Base-by-base conservation (phyloP, 73 alveolate species). In the Paramecium bursaria region DNA sequence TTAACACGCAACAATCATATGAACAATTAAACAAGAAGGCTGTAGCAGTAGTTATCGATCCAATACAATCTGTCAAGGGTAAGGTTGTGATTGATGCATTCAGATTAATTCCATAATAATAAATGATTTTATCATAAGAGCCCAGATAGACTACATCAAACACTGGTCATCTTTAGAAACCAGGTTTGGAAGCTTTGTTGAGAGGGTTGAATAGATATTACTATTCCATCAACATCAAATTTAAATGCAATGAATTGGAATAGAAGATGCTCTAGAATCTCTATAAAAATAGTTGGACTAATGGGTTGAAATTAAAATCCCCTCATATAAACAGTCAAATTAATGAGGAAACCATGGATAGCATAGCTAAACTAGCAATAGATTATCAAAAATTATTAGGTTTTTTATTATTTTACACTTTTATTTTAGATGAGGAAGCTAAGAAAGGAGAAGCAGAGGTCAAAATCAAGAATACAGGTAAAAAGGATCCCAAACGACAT, bases 121-220 rank as follows among this genome's bases (percentile, higher is more conserved):
- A 87, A 61, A 88, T 90, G 50, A 92, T 96, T 96, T 85, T 79
- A 47, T 95, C 95, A 10, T 88, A 86, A 91, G 99, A 97, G 87
- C 99, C 99, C n/a, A 88, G 99, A 87, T 98, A 98, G 88, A 98
- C 99, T n/a, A 98, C 99, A 21, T 92, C 99, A 48, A 96, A 97
- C 85, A 94, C 97, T 55, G 99, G 99, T 22, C 98, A 94, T 74
- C 92, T 96, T 26, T 52, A 91, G 42, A 93, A 95, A 77, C 98
- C 98, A 30, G 80, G 95, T 47, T 60, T 96, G 15, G 94, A 90
- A 6, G 98, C 98, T 4, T 33, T 93, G 42, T 90, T 96, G 51
- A 97, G 94, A 47, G 99, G 99, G 47, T 92, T 98, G 77, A 95
- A 93, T 87, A 95, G 97, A 75, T 95, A 92, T 51, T 98, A 98